Percentiles rank a stretch among this genome's conserved stretches.
Evolutionary conservation across 768 basidiomycete species (phyloP).

Genomic region (Serendipita indica): DNA sequence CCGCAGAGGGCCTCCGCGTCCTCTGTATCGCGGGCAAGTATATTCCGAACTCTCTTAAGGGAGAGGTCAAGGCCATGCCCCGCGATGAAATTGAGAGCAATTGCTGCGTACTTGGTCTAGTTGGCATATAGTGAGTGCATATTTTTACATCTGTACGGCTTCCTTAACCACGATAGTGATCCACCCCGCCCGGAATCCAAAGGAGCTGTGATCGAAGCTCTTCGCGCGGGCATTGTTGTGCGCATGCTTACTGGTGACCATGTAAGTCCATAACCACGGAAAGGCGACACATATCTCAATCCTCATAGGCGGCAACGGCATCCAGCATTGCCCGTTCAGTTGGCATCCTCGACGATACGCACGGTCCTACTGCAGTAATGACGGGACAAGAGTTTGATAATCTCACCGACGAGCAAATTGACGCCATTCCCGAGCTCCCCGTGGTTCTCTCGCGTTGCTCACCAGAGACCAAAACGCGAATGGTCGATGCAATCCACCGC

Average conservation of each 20-base stretch:
- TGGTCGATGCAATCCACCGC: slow-evolving; percentile 45
- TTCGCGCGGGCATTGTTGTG: slow-evolving; percentile 37
- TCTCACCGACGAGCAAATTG: slow-evolving; percentile 38
- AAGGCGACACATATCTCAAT: not conserved
- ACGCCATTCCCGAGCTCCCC: slow-evolving; percentile 31
- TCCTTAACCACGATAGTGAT: slow-evolving; percentile 20
- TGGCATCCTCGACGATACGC: slow-evolving; percentile 27
- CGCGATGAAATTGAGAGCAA: slow-evolving; percentile 34
- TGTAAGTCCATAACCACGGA: not conserved
- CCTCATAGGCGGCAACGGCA: slow-evolving; percentile 29
- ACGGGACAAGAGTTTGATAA: slow-evolving; percentile 38
- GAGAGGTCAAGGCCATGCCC: slow-evolving; percentile 19
- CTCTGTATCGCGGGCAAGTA: slow-evolving; percentile 20
- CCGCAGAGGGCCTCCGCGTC: slow-evolving; percentile 27
- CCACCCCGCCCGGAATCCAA: slow-evolving; percentile 41
- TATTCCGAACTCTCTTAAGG: slow-evolving; percentile 24
- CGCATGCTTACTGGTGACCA: slow-evolving; percentile 41
- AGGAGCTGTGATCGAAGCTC: slow-evolving; percentile 36
- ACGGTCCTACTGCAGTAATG: slow-evolving; percentile 21
- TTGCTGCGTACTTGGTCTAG: slow-evolving; percentile 37
- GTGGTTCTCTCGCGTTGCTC: slow-evolving; percentile 47
- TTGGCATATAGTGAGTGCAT: slow-evolving; percentile 30
- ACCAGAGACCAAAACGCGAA: slow-evolving; percentile 38
- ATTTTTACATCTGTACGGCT: not conserved
- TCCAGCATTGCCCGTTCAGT: slow-evolving; percentile 37